These are phyloP conservation scores for Saitozyma sp. DNA, from an alignment of 768 basidiomycete genomes.

Conservation along the genomic window DNA sequence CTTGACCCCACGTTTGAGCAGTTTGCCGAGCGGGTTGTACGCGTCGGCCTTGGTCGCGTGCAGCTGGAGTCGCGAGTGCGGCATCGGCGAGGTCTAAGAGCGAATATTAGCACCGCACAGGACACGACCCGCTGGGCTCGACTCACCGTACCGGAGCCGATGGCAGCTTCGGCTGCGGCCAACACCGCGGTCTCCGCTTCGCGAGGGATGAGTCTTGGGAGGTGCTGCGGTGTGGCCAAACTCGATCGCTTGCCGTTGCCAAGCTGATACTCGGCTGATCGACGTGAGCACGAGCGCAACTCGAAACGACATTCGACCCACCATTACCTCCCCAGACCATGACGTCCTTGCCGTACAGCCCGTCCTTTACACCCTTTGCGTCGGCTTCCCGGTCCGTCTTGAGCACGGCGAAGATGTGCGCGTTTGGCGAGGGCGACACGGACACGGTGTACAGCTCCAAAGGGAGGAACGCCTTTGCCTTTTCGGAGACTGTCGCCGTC, in stretches of 20 bases:
- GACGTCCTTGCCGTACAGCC: conserved; percentile 51
- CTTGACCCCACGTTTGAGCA: conserved; percentile 46
- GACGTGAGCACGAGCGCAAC: conserved; percentile 17
- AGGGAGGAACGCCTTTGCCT: conserved; percentile 62
- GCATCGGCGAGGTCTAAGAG: conserved; percentile 47
- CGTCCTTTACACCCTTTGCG: conserved; percentile 36
- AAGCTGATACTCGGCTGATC: conserved; percentile 50
- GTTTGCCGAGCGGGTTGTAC: conserved; percentile 42
- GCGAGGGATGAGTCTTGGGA: conserved; percentile 46
- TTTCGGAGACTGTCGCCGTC: conserved; percentile 64
- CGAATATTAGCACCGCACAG: background rate
- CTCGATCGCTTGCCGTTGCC: conserved; percentile 55
- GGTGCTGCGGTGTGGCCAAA: conserved; percentile 54
- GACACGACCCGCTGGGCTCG: background rate
- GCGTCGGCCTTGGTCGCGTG: conserved; percentile 42
- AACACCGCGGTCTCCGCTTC: background rate
- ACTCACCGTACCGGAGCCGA: conserved; percentile 47
- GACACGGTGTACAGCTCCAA: conserved; percentile 66
- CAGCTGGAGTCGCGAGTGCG: conserved; percentile 53
- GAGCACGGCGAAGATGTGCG: conserved; percentile 73
- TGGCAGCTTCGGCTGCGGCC: conserved; percentile 6
- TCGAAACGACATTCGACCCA: conserved; percentile 12
- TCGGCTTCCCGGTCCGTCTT: conserved; percentile 62
- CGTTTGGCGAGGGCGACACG: conserved; percentile 58
- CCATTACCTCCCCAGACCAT: conserved; percentile 52